A percentile compares a stretch with the other conserved stretches of the same genome.
These are phyloP conservation scores for Trametes pubescens DNA, from an alignment of 1,284 basidiomycete genomes.

Conservation along the genomic window DNA sequence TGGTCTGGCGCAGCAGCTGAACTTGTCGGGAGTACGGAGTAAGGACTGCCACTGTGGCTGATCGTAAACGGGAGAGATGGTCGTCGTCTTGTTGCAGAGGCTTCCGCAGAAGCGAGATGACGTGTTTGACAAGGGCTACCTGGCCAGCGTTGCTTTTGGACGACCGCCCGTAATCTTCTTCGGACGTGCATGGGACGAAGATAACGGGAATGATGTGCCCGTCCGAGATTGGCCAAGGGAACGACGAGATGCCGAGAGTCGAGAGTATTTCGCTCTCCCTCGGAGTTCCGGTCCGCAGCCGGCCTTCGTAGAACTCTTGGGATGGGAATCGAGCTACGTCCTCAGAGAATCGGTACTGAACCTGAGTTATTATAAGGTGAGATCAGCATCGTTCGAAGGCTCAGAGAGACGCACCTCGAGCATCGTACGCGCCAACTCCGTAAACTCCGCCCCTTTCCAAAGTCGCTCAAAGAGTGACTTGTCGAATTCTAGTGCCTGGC, in stretches of 20 bases:
- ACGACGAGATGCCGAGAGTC: slow-evolving; percentile 50
- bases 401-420: slow-evolving; percentile 35
- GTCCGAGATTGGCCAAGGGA: slow-evolving; percentile 61
- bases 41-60: slow-evolving; percentile 55
- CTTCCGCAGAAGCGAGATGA: slow-evolving; percentile 51
- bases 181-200: slow-evolving; percentile 62
- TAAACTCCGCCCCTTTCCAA: slow-evolving; percentile 50
- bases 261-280: slow-evolving; percentile 50
- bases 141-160: slow-evolving; percentile 71
- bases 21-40: slow-evolving; percentile 69
- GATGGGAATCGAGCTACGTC: slow-evolving; percentile 69
- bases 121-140: slow-evolving; percentile 54
- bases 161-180: slow-evolving; percentile 65
- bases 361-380: slow-evolving; percentile 42
- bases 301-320: slow-evolving; percentile 63
- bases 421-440: slow-evolving; percentile 62
- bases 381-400: too few relatives aligned
- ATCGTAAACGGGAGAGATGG: slow-evolving; percentile 35
- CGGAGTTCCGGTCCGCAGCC: slow-evolving; percentile 55
- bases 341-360: slow-evolving; percentile 69
- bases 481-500: slow-evolving; percentile 61
- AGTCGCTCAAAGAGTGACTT: slow-evolving; percentile 68
- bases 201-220: slow-evolving; percentile 55
- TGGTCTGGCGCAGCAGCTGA: slow-evolving; percentile 49
- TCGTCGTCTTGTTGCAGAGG: slow-evolving; percentile 24